Conservation (phyloP, 306 rosid genomes). For the Myrica gale region DNA sequence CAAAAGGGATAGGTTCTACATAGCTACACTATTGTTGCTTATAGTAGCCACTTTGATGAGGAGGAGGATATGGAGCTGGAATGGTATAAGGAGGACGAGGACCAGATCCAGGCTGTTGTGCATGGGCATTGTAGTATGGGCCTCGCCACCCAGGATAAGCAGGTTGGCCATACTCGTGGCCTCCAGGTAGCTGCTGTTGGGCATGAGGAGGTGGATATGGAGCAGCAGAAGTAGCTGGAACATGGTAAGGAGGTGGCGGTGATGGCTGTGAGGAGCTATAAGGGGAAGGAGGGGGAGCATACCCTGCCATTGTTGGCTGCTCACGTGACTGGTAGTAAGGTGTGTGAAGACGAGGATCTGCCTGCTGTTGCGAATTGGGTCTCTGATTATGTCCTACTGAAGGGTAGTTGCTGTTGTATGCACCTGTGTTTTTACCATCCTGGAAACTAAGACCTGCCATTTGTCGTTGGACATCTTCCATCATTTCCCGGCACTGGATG, state of each 20-base stretch:
- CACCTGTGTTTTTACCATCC: constrained; percentile 54
- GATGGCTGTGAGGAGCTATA: constrained; percentile 62
- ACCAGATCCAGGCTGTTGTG: constrained; percentile 65
- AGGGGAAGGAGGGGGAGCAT: constrained; percentile 51
- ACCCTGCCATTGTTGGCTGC: constrained; percentile 58
- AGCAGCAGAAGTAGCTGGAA: constrained; percentile 52
- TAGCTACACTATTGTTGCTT: constrained; percentile 55
- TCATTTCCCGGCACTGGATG: constrained; percentile 96
- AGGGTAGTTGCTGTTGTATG: constrained; percentile 52
- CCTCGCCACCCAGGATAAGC: constrained; percentile 99
- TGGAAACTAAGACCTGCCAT: constrained; percentile 86
- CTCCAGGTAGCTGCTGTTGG: constrained; percentile 62
- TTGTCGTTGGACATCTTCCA: constrained; percentile 92
- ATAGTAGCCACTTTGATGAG: constrained; percentile 87
- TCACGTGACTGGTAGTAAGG: constrained; percentile 72
- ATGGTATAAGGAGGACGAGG: constrained; percentile 87
- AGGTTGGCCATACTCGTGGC: constrained; percentile 89
- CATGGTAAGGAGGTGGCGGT: constrained; percentile 59
- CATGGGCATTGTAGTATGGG: constrained; percentile 67
- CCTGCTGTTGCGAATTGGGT: constrained; percentile 48
- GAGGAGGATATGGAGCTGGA: constrained; percentile 73
- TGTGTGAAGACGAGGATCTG: constrained; percentile 61
- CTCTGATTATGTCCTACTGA: constrained; percentile 56
- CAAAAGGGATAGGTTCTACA: constrained; percentile 1
- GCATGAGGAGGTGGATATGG: constrained; percentile 64